Base-by-base conservation (phyloP, 2,329 filamentous ascomycete species). In the Parastagonospora nodorum region DNA sequence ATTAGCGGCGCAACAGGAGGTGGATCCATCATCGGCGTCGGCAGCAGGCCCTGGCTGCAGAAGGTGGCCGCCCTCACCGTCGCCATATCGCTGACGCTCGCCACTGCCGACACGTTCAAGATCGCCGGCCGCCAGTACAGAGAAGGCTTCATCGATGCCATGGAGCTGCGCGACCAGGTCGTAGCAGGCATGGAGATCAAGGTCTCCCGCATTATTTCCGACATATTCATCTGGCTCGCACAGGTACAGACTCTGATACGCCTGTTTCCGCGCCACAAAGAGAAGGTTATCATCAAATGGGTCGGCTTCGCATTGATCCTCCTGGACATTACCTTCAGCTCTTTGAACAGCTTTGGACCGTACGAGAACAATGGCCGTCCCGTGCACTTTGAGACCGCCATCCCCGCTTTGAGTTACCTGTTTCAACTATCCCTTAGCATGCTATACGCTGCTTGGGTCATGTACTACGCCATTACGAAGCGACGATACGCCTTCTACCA, bases 211-310 rank as follows among this genome's bases (percentile, higher is more conserved):
- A 85, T 97, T 61, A 91, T 99, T 58, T 97, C 93, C 14, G 92
- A 96, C 74, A 92, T 94, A 1, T 97, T 97, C 72, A 81, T 99
- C 28, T 97, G 94, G 93, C 85, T 99, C 33, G 94, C 94, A 1
- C 94, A 99, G 75, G 93, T 96, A 1, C 94, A 99, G 77, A 99
- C 94, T 0, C 77, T 99, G 50, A 97, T 97, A 63, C 88, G 94
- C 45, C 81, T 99, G 1, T 99, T 99, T 63, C 94, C 94, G 7
- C 90, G 94, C 30, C 93, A 97, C 68, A 90, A 95, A 67, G 94
- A 99, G 76, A 97, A 97, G 76, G 87, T 97, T 45, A 90, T 97
- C 60, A 99, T 99, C 77, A 97, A 97, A 77, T 99, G 93, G 93
- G 91, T 93, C 12, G 94, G 93, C 1, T 97, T 97, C 69, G 92